These are phyloP conservation scores for Vitis cinerea DNA, from an alignment of 164 flowering plant species.

Conservation along the genomic window DNA sequence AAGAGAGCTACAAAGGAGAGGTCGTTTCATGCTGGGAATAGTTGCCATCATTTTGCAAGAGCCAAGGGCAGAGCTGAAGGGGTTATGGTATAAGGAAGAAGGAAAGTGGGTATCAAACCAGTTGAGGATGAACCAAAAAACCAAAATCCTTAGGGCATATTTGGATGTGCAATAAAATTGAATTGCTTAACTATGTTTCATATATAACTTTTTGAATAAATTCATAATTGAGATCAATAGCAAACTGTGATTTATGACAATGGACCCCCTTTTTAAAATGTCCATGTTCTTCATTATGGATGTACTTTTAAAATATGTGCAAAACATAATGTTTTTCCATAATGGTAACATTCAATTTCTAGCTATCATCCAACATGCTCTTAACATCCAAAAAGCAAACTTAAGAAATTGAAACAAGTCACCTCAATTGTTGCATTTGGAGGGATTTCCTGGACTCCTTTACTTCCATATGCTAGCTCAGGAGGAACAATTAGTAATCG, in stretches of 20 bases:
- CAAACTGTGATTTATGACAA: background rate
- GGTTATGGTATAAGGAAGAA: conserved; percentile 18
- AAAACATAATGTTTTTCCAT: background rate
- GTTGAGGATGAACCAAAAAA: no score
- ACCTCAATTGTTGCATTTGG: conserved; percentile 99
- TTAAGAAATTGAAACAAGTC: background rate
- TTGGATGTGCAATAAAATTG: background rate
- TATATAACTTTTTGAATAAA: background rate
- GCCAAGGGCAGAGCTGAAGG: conserved; percentile 16
- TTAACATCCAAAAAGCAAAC: background rate
- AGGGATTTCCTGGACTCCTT: conserved; percentile 97
- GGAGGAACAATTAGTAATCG: conserved; percentile 90
- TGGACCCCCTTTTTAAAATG: background rate
- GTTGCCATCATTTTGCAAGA: conserved; percentile 22
- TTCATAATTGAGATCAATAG: background rate
- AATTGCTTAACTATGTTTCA: background rate
- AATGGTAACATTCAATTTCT: background rate
- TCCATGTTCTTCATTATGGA: background rate
- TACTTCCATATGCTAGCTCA: conserved; percentile 90
- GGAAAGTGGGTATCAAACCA: conserved; percentile 4
- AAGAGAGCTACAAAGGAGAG: conserved; percentile 10
- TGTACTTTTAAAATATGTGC: background rate
- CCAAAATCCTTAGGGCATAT: background rate
- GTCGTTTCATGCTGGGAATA: background rate
- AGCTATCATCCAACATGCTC: background rate